Evolutionary conservation across 495 filamentous ascomycete genomes (phyloP).

Genomic region (Penicillium turbatum): DNA sequence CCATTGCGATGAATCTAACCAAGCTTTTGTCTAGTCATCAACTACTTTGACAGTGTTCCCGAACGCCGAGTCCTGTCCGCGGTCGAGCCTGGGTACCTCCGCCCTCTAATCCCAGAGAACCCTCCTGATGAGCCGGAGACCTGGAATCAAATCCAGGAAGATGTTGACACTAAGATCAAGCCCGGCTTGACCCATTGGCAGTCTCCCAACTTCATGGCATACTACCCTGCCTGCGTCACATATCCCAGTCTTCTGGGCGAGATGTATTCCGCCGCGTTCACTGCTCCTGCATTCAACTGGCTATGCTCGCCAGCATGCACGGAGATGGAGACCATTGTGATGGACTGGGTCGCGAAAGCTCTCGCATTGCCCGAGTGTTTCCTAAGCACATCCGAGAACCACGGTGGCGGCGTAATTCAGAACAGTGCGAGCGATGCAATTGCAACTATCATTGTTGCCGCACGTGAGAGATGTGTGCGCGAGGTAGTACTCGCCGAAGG

Average conservation of each 20-base stretch:
- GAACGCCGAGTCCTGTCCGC: conserved; percentile 69
- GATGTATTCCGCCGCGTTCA: conserved; percentile 86
- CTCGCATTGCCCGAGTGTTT: conserved; percentile 71
- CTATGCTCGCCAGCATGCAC: conserved; percentile 93
- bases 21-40: conserved; percentile 54
- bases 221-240: conserved; percentile 78
- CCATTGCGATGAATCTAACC: background rate
- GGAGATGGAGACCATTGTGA: conserved; percentile 88
- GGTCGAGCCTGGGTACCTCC: conserved; percentile 83
- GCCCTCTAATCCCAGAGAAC: conserved; percentile 67
- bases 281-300: conserved; percentile 94
- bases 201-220: conserved; percentile 94
- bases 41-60: conserved; percentile 75
- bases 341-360: conserved; percentile 84
- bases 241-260: conserved; percentile 91
- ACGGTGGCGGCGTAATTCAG: conserved; percentile 90
- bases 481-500: conserved; percentile 49
- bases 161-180: conserved; percentile 85
- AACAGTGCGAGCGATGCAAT: conserved; percentile 88
- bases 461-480: conserved; percentile 69
- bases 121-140: conserved; percentile 70
- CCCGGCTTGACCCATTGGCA: conserved; percentile 97
- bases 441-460: conserved; percentile 82
- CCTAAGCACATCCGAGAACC: conserved; percentile 65
- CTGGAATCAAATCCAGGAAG: conserved; percentile 77